Evolutionary conservation across 192 early-diverging fungal species (phyloP).

Genomic region (Oehlia diaphana): DNA sequence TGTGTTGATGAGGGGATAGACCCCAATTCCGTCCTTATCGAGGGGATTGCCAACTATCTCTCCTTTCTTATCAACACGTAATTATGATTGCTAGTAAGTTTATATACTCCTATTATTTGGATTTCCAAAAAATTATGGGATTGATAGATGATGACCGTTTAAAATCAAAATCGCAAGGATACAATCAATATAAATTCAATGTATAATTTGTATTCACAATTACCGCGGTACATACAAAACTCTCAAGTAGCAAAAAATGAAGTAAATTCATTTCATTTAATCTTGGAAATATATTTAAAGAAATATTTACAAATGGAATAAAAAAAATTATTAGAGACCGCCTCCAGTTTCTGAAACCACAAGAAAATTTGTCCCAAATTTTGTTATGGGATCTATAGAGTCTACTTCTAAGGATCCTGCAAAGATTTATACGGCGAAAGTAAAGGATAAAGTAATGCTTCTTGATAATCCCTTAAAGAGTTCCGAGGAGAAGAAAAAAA

Average conservation of each 20-base stretch:
- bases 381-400: not conserved
- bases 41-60: slow-evolving; percentile 41
- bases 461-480: slow-evolving; percentile 54
- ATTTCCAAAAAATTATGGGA: not conserved
- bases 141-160: not conserved
- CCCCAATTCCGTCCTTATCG: slow-evolving; percentile 35
- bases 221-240: not conserved
- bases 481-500: slow-evolving; percentile 32
- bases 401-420: slow-evolving; percentile 24
- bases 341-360: slow-evolving; percentile 9
- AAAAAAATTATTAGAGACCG: not conserved
- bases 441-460: slow-evolving; percentile 51
- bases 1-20: slow-evolving; percentile 17
- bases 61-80: slow-evolving; percentile 36
- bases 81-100: not conserved
- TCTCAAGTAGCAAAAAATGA: slow-evolving; percentile 17
- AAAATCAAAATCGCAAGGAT: too few species aligned
- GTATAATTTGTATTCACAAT: slow-evolving; percentile 3
- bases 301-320: not conserved
- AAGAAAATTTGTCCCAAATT: slow-evolving; percentile 18
- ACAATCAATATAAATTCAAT: not conserved
- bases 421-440: slow-evolving; percentile 46
- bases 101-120: not conserved
- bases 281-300: too few species aligned
- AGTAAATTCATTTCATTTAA: not conserved